Conservation (phyloP, 1,139 yeast genomes). For the Tardiomyces depauwii region DNA sequence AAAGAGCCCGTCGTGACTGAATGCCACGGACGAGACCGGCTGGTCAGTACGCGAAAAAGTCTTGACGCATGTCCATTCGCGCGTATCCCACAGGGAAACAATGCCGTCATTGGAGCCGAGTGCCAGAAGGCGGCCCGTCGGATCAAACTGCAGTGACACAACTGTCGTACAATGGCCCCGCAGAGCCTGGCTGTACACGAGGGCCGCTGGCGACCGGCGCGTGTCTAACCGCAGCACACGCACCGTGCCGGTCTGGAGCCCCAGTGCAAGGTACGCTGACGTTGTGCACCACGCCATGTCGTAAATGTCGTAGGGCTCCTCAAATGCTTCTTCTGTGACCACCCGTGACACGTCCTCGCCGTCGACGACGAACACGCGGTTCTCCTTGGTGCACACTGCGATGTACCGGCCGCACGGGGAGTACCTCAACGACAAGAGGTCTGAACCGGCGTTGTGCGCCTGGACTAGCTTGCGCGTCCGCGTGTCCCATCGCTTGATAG, state of each 20-base stretch:
- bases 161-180: conserved; percentile 46
- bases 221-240: conserved; percentile 14
- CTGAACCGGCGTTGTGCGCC: conserved; percentile 24
- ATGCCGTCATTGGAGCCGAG: conserved; percentile 65
- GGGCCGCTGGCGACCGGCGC: conserved; percentile 1
- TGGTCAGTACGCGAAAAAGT: conserved; percentile 38
- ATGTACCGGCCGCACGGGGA: conserved; percentile 45
- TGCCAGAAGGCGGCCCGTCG: conserved; percentile 43
- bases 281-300: conserved; percentile 28
- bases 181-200: conserved; percentile 20
- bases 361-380: conserved; percentile 12
- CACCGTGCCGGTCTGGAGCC: conserved; percentile 26
- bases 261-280: conserved; percentile 19
- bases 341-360: conserved; percentile 8
- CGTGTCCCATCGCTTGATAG: conserved; percentile 46
- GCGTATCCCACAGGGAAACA: conserved; percentile 48
- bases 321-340: conserved; percentile 10
- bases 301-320: conserved; percentile 22
- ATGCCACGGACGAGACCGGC: conserved; percentile 20
- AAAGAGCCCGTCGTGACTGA: conserved; percentile 26
- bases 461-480: conserved; percentile 32
- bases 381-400: conserved; percentile 35
- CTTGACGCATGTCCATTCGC: conserved; percentile 33
- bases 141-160: conserved; percentile 43
- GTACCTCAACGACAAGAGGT: conserved; percentile 32